Evolutionary conservation across 73 alveolate genomes (phyloP).

Genomic region (Symbiodinium natans): DNA sequence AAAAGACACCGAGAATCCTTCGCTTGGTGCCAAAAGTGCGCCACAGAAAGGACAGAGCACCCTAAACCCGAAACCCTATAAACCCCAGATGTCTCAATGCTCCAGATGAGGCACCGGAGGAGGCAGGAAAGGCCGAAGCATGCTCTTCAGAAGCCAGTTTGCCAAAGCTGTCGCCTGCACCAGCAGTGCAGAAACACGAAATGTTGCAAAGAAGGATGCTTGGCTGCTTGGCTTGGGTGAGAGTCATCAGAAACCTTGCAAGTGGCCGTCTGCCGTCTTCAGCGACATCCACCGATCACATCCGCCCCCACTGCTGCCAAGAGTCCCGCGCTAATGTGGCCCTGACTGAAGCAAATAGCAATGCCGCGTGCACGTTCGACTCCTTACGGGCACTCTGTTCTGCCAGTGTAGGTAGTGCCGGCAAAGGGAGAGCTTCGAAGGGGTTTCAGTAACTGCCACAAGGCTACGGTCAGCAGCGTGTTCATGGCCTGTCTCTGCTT

Average conservation of each 20-base stretch:
- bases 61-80: no score
- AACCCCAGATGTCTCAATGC: no score
- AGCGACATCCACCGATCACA: not conserved
- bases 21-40: no score
- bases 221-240: no score
- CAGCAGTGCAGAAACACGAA: no score
- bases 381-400: slow-evolving; percentile 9
- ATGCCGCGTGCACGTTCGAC: slow-evolving; percentile 86
- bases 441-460: not conserved
- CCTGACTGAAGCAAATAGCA: slow-evolving; percentile 25
- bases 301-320: not conserved
- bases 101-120: not conserved
- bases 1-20: not conserved
- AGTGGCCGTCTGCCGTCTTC: no score
- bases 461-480: slow-evolving; percentile 18
- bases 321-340: slow-evolving; percentile 9
- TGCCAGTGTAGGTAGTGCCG: not conserved
- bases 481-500: slow-evolving; percentile 39
- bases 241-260: no score
- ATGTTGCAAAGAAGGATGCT: no score
- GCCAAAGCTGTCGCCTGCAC: slow-evolving; percentile 23
- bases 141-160: not conserved
- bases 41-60: no score
- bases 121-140: slow-evolving; percentile 54
- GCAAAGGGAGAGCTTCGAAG: not conserved